Conservation (phyloP, 2,329 filamentous ascomycete genomes). For the Sarocladium oryzae region DNA sequence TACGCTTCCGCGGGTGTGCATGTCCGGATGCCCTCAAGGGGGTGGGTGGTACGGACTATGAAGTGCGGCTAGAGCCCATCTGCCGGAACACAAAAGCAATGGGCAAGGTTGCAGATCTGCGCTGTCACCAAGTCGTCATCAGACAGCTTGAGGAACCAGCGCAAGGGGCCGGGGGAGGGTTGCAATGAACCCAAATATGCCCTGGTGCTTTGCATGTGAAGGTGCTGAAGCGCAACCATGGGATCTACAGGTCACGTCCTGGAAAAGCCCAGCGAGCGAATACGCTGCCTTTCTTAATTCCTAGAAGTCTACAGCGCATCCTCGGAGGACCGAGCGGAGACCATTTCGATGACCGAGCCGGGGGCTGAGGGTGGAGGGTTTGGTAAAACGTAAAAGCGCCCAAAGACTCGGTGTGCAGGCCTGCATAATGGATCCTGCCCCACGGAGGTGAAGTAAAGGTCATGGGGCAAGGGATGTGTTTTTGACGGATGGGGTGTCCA, state of each 20-base stretch:
- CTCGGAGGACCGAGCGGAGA: conserved; percentile 3
- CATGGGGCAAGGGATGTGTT: neutral
- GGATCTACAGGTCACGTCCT: too few species aligned
- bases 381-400: too few species aligned
- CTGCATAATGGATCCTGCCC: conserved; percentile 2
- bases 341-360: conserved; percentile 2
- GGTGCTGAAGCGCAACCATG: too few species aligned
- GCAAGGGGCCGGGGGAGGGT: too few species aligned
- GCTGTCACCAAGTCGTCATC: too few species aligned
- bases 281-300: neutral
- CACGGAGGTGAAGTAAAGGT: conserved; percentile 1
- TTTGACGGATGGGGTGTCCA: neutral
- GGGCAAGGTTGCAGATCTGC: too few species aligned
- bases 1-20: neutral
- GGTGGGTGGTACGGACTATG: neutral
- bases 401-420: conserved; percentile 2
- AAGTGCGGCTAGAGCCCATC: conserved; percentile 3
- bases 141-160: too few species aligned
- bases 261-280: too few species aligned
- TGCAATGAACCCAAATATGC: too few species aligned
- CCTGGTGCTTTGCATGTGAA: too few species aligned
- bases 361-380: neutral
- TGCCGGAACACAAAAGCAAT: too few species aligned
- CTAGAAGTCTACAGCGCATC: neutral
- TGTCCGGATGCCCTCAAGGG: neutral